A percentile compares a stretch with the other conserved stretches of the same genome.
Evolutionary conservation across 176 grass and related monocot species (phyloP).

Genomic region (Musa schizocarpa): DNA sequence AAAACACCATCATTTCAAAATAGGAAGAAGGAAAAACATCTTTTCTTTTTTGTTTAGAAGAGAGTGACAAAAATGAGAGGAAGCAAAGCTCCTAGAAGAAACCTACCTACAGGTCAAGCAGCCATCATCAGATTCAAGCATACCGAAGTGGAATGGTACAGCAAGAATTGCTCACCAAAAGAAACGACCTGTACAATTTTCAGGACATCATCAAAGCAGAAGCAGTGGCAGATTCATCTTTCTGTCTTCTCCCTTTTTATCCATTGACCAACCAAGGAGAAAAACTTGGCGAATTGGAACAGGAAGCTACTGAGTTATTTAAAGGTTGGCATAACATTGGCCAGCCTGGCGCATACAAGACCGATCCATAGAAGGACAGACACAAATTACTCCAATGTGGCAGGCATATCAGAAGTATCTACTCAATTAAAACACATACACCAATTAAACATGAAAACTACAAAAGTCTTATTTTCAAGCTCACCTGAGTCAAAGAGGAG

Average conservation of each 20-base stretch:
- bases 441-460: not conserved
- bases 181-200: not conserved
- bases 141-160: not conserved
- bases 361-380: not conserved
- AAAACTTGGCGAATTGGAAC: slow-evolving; percentile 1
- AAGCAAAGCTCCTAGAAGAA: not conserved
- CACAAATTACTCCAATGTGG: not conserved
- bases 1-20: not conserved
- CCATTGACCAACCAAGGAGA: not conserved
- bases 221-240: slow-evolving; percentile 6
- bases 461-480: not conserved
- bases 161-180: not conserved
- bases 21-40: not conserved
- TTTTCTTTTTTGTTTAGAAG: not conserved
- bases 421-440: not conserved
- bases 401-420: not conserved
- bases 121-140: not conserved
- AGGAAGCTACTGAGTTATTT: not conserved
- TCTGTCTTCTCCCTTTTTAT: not conserved
- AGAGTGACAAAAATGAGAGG: not conserved
- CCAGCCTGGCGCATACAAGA: slow-evolving; percentile 3
- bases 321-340: slow-evolving; percentile 1
- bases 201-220: not conserved
- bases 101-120: not conserved
- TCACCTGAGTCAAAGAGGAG: not conserved